Conservation (phyloP, 2,329 filamentous ascomycete genomes). For the Ustulina deusta region DNA sequence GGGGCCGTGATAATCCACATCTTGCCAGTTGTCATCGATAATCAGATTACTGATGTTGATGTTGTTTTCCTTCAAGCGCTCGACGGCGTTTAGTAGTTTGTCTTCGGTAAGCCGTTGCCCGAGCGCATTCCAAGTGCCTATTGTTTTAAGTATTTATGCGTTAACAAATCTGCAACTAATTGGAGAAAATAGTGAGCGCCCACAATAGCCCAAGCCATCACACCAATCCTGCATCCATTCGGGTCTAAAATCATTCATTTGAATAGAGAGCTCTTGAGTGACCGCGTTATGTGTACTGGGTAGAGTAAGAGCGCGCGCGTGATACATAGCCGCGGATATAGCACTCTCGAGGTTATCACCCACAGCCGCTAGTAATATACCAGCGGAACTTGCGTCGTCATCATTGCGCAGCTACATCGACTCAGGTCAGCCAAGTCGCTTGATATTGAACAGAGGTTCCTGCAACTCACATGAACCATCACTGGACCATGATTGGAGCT, state of each 20-base stretch:
- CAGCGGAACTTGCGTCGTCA: slow-evolving; percentile 63
- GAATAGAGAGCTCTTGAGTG: slow-evolving; percentile 59
- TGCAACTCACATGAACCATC: slow-evolving; percentile 69
- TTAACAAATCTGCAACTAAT: slow-evolving; percentile 17
- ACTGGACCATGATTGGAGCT: slow-evolving; percentile 75
- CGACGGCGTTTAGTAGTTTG: slow-evolving; percentile 81
- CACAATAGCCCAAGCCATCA: slow-evolving; percentile 91
- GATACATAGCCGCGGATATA: slow-evolving; percentile 85
- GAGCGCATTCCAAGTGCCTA: slow-evolving; percentile 91
- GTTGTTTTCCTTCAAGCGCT: slow-evolving; percentile 74
- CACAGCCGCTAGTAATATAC: slow-evolving; percentile 76
- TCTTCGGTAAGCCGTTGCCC: slow-evolving; percentile 85
- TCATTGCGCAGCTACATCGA: slow-evolving; percentile 73
- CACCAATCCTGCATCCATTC: slow-evolving; percentile 90
- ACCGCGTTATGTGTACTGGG: slow-evolving; percentile 59
- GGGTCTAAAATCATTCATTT: slow-evolving; percentile 63
- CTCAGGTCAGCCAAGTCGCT: slow-evolving; percentile 16
- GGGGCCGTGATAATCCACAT: slow-evolving; percentile 67
- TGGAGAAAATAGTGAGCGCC: neutral
- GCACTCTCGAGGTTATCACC: slow-evolving; percentile 80
- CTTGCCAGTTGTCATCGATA: slow-evolving; percentile 98
- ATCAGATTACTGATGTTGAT: slow-evolving; percentile 88
- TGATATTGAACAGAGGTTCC: slow-evolving; percentile 12
- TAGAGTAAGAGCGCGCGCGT: slow-evolving; percentile 74
- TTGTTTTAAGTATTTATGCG: neutral